Percentiles rank a stretch among this genome's conserved stretches.
Evolutionary conservation across 495 filamentous ascomycete genomes (phyloP).

Genomic region (Acidiella bohemica): DNA sequence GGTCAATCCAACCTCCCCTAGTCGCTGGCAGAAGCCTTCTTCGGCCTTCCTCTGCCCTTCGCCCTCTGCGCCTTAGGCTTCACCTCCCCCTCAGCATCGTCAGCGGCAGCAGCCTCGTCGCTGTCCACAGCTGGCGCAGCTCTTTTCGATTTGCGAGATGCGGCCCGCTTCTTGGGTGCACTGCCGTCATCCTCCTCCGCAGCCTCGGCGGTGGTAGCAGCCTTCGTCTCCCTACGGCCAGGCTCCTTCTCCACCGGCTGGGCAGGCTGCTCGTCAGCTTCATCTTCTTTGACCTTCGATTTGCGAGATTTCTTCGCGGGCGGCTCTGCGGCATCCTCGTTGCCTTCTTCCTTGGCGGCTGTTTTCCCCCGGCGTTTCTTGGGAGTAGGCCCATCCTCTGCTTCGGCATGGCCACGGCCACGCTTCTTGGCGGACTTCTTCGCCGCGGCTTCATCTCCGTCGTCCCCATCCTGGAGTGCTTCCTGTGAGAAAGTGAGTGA

Average conservation of each 20-base stretch:
- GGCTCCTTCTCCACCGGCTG: constrained; percentile 8
- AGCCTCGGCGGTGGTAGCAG: constrained; percentile 20
- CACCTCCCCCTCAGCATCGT: constrained; percentile 13
- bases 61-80: constrained; percentile 23
- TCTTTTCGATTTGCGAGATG: constrained; percentile 23
- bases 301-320: constrained; percentile 20
- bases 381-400: constrained; percentile 23
- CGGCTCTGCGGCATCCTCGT: constrained; percentile 14
- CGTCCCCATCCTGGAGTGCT: constrained; percentile 23
- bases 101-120: constrained; percentile 4
- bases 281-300: constrained; percentile 16
- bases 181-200: constrained; percentile 18
- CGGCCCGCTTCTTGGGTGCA: no score
- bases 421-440: constrained; percentile 30
- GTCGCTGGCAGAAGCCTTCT: constrained; percentile 20
- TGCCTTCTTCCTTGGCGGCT: constrained; percentile 4
- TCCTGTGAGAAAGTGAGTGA: no score
- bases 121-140: constrained; percentile 18
- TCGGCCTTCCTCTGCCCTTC: constrained; percentile 16
- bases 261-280: constrained; percentile 23
- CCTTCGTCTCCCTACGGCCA: constrained; percentile 7
- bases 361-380: constrained; percentile 22
- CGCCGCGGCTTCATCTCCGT: constrained; percentile 26
- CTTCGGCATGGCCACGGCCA: constrained; percentile 26
- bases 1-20: constrained; percentile 10